Percentiles rank a stretch among this genome's conserved stretches.
Conservation (phyloP, 2,329 filamentous ascomycete species). For the Pseudocercospora pini-densiflorae region DNA sequence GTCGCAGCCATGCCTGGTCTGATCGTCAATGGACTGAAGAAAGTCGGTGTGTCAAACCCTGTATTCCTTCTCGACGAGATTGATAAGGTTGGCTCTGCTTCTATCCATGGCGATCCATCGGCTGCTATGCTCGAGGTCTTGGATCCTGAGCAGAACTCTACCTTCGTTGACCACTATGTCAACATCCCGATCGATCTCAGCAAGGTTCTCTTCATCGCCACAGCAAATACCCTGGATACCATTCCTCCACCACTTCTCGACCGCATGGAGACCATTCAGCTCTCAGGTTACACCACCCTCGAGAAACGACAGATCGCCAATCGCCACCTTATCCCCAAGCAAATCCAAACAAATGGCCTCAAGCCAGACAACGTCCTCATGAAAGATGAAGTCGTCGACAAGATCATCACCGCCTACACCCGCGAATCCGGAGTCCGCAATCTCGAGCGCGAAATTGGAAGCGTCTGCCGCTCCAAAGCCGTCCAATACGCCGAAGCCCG, state of each 20-base stretch:
- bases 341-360: conserved; percentile 88
- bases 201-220: conserved; percentile 97
- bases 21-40: conserved; percentile 90
- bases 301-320: conserved; percentile 96
- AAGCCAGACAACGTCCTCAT: conserved; percentile 74
- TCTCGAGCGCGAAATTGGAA: conserved; percentile 91
- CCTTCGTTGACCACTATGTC: conserved; percentile 94
- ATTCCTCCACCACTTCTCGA: conserved; percentile 94
- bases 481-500: conserved; percentile 92
- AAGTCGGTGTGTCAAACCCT: conserved; percentile 93
- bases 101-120: conserved; percentile 92
- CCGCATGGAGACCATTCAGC: conserved; percentile 93
- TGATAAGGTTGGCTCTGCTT: conserved; percentile 90
- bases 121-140: conserved; percentile 98
- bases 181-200: conserved; percentile 94
- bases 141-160: conserved; percentile 95
- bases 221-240: conserved; percentile 91
- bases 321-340: conserved; percentile 94
- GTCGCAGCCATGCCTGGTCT: conserved; percentile 99
- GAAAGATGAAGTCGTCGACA: conserved; percentile 83
- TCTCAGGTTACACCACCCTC: conserved; percentile 94
- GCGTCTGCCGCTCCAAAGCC: conserved; percentile 91
- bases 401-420: conserved; percentile 95
- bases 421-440: conserved; percentile 96
- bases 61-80: conserved; percentile 97